Base-by-base conservation (phyloP, 306 rosid genomes). In the Prunus dulcis region DNA sequence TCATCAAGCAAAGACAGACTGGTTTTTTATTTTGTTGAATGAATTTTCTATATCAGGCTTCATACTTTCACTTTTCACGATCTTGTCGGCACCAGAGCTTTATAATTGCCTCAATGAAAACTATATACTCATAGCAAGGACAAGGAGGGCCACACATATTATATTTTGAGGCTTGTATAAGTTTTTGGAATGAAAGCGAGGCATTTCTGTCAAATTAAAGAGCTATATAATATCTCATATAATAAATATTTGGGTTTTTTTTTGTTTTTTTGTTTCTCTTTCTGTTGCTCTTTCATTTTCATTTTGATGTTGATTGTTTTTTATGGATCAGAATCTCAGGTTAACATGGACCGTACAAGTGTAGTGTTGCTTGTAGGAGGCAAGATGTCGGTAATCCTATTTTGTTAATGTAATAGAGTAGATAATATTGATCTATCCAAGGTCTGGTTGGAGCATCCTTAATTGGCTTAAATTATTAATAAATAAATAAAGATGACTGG, bases 371-470 rank as follows among this genome's bases (percentile, higher is more conserved):
- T 52, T 32, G 43, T 1, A 65, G 60, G 82, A 49, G 61, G 69
- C 73, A 72, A 66, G 9, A 43, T 45, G 71, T 73, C 77, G 74
- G 69, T 56, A 23, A 13, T 72, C 28, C 0, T 45, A 20, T 63
- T 62, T 50, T 61, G 27, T 66, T 57, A 41, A 53, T 25, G 18
- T 13, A 14, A 49, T 4, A n/a, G n/a, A 32, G 17, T n/a, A 17
- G 23, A 52, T 47, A 11, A 34, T n/a, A 4, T 30, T 64, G 15
- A 49, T 51, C 63, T 64, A 25, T 32, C 30, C 17, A 51, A 50
- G 19, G 64, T 38, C 7, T 20, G 65, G 19, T 27, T 27, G 15
- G 4, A 11, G 38, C 65, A 27, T 61, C 65, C 34, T 13, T 61
- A 34, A 1, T 6, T 27, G 34, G 41, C 12, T 32, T 63, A 32